Evolutionary conservation across 768 basidiomycete genomes (phyloP).

Genomic region (Macrolepiota dolichaula): DNA sequence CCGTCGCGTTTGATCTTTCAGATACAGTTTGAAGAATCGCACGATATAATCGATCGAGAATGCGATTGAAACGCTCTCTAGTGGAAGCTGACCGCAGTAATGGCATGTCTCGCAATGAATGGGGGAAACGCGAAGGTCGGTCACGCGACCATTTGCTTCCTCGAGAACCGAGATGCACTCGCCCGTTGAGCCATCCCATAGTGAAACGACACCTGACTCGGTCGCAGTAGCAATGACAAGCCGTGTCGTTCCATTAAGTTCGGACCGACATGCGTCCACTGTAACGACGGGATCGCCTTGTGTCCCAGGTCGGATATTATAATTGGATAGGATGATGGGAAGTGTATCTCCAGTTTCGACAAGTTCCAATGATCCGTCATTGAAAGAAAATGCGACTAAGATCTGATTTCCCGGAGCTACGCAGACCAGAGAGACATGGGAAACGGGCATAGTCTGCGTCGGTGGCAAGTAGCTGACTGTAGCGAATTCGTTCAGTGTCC

Average conservation of each 20-base stretch:
- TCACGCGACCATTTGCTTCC: slow-evolving; percentile 55
- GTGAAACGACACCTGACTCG: slow-evolving; percentile 61
- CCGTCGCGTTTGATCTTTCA: slow-evolving; percentile 53
- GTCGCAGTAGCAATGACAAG: slow-evolving; percentile 62
- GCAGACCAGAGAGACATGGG: slow-evolving; percentile 48
- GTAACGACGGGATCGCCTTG: slow-evolving; percentile 48
- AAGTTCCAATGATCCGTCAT: slow-evolving; percentile 68
- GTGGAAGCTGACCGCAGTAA: slow-evolving; percentile 65
- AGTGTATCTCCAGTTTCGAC: slow-evolving; percentile 46
- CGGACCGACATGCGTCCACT: slow-evolving; percentile 50
- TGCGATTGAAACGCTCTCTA: slow-evolving; percentile 62
- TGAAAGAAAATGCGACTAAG: slow-evolving; percentile 56
- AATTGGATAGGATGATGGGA: slow-evolving; percentile 38
- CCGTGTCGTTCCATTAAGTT: slow-evolving; percentile 46
- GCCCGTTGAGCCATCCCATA: slow-evolving; percentile 72
- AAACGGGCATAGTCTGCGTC: slow-evolving; percentile 38
- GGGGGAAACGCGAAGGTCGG: slow-evolving; percentile 56
- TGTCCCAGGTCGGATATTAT: slow-evolving; percentile 57
- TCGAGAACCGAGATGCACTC: slow-evolving; percentile 64
- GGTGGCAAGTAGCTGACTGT: slow-evolving; percentile 37
- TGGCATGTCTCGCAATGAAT: slow-evolving; percentile 56
- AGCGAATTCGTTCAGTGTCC: slow-evolving; percentile 36
- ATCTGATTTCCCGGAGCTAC: slow-evolving; percentile 42
- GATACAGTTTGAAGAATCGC: slow-evolving; percentile 60
- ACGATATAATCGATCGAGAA: slow-evolving; percentile 66